A percentile compares a stretch with the other conserved stretches of the same genome.
Evolutionary conservation across 352 stramenopile species (phyloP).

Genomic region (Thalassiosira ordinaria): DNA sequence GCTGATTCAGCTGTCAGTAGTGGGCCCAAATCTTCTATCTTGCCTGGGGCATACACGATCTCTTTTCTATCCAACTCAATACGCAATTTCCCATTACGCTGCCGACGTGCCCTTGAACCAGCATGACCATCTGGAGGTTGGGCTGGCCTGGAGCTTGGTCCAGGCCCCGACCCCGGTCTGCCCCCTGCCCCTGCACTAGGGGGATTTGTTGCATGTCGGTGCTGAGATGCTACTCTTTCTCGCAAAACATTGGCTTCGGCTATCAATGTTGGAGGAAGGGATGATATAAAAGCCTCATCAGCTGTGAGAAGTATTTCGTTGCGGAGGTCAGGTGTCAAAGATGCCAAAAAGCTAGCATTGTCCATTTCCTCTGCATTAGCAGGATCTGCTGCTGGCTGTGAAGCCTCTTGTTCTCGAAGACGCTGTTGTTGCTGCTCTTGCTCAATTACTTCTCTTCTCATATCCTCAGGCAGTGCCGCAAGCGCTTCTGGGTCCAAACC

Average conservation of each 20-base stretch:
- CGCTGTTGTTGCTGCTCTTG: slow-evolving; percentile 93
- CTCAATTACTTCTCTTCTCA: slow-evolving; percentile 95
- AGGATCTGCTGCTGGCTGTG: slow-evolving; percentile 89
- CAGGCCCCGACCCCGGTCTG: slow-evolving; percentile 63
- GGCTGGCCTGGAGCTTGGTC: neutral
- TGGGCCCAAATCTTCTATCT: slow-evolving; percentile 38
- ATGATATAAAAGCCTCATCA: slow-evolving; percentile 93
- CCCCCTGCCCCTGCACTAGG: slow-evolving; percentile 13
- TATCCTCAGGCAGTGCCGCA: slow-evolving; percentile 95
- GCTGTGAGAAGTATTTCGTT: slow-evolving; percentile 97
- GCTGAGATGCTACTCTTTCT: slow-evolving; percentile 88
- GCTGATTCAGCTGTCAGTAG: slow-evolving; percentile 66
- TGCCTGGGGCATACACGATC: slow-evolving; percentile 60
- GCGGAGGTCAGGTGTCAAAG: slow-evolving; percentile 92
- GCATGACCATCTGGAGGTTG: slow-evolving; percentile 63
- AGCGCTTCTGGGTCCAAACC: slow-evolving; percentile 76
- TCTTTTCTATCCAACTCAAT: slow-evolving; percentile 71
- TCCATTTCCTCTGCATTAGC: slow-evolving; percentile 97
- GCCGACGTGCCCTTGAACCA: slow-evolving; percentile 44
- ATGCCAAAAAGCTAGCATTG: slow-evolving; percentile 97
- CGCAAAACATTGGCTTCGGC: slow-evolving; percentile 95
- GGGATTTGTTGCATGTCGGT: slow-evolving; percentile 36
- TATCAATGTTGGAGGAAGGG: slow-evolving; percentile 92
- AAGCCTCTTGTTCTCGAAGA: slow-evolving; percentile 82
- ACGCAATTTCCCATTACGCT: slow-evolving; percentile 64